A percentile compares a stretch with the other conserved stretches of the same genome.
Evolutionary conservation across 805 yeast species (phyloP).

Genomic region (Metschnikowia borealis): DNA sequence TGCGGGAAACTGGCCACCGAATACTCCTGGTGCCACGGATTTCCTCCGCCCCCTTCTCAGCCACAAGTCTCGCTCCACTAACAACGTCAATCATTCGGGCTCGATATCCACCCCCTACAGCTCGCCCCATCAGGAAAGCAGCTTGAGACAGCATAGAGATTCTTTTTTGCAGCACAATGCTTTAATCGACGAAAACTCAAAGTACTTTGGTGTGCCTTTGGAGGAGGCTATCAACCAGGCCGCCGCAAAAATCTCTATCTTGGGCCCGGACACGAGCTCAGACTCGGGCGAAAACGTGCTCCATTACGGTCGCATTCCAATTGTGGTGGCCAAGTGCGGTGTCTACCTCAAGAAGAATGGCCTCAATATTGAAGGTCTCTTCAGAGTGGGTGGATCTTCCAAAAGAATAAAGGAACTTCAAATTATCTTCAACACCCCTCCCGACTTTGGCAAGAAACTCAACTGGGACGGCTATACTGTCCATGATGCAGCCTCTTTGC

Average conservation of each 20-base stretch:
- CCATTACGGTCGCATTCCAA: slow-evolving; percentile 84
- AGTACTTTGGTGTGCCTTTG: slow-evolving; percentile 78
- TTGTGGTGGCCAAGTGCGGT: slow-evolving; percentile 95
- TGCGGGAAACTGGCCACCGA: slow-evolving; percentile 1
- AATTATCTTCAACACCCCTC: slow-evolving; percentile 77
- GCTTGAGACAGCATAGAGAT: slow-evolving; percentile 45
- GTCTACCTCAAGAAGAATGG: slow-evolving; percentile 75
- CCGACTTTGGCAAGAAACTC: slow-evolving; percentile 81
- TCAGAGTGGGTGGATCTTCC: slow-evolving; percentile 87
- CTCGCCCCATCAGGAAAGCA: slow-evolving; percentile 13
- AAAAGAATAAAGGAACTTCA: slow-evolving; percentile 86
- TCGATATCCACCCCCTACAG: slow-evolving; percentile 32
- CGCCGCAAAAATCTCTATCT: slow-evolving; percentile 66
- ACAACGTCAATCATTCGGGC: slow-evolving; percentile 38
- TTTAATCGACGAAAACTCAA: slow-evolving; percentile 43
- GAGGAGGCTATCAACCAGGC: slow-evolving; percentile 70
- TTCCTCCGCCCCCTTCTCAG: slow-evolving; percentile 45
- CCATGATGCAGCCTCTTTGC: slow-evolving; percentile 92
- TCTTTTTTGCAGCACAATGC: slow-evolving; percentile 44
- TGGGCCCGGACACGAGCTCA: slow-evolving; percentile 37
- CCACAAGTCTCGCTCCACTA: slow-evolving; percentile 49
- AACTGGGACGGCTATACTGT: slow-evolving; percentile 93
- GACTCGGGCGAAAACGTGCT: slow-evolving; percentile 53
- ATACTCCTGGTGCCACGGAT: slow-evolving; percentile 16
- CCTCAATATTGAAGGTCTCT: slow-evolving; percentile 81